A percentile compares a stretch with the other conserved stretches of the same genome.
phyloP scores from a whole-genome alignment of 495 filamentous ascomycete species.

The Pyrenula massariospora region DNA sequence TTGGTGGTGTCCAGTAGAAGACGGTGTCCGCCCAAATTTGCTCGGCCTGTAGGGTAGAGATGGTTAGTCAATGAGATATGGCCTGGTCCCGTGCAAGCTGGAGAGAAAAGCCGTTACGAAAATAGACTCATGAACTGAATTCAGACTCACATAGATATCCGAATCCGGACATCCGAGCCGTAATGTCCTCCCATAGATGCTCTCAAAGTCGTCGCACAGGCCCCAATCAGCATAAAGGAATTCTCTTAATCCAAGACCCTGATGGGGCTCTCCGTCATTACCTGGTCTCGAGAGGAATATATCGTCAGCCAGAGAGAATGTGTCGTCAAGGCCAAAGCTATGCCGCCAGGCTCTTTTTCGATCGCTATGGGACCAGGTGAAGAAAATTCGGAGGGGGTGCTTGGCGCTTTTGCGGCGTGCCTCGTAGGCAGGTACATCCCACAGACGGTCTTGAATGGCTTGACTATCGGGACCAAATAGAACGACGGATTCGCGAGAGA shows the following conservation, averaged over 20 bases:
- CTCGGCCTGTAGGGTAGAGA: too few species aligned
- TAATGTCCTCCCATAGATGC: neutral
- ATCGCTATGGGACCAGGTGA: neutral
- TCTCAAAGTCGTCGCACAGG: neutral
- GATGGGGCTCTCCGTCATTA: neutral
- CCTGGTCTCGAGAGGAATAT: neutral
- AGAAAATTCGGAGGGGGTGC: neutral
- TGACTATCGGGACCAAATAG: neutral
- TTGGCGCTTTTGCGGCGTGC: neutral
- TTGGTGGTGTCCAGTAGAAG: neutral
- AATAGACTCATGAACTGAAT: too few species aligned
- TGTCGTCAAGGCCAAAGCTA: neutral
- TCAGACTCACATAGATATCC: neutral
- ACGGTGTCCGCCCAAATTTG: neutral
- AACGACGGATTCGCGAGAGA: neutral
- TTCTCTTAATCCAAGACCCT: neutral
- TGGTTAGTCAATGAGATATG: too few species aligned
- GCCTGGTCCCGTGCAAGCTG: too few species aligned
- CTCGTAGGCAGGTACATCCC: neutral
- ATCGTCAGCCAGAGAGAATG: neutral
- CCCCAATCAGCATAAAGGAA: neutral
- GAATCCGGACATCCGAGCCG: neutral
- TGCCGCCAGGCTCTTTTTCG: neutral
- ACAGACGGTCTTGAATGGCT: neutral
- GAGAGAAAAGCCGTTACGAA: too few species aligned